Base-by-base conservation (phyloP, 2,329 filamentous ascomycete species). In the Colletotrichum euphorbiae region DNA sequence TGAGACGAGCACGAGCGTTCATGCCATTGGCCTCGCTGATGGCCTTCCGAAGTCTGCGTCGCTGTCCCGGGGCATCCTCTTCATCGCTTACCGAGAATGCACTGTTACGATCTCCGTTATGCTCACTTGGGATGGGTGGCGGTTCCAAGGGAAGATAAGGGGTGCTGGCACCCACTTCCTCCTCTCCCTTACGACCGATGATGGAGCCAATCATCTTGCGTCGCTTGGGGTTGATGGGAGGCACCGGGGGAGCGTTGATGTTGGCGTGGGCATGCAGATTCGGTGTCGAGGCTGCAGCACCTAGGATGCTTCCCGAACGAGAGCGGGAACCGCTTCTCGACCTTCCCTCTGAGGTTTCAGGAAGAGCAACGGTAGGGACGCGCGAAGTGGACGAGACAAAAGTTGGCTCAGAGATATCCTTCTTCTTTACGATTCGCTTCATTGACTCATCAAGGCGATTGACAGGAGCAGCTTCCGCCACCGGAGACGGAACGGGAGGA, bases 201-300 rank as follows among this genome's bases (percentile, higher is more conserved):
- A 82, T 69, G 3, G 77, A 76, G 24, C 77, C 79, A n/a, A 81
- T 74, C 1, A 80, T 75, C 9, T 81, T 82, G 60, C 84, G 82
- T 9, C 87, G 82, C 55, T 85, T 81, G 31, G 87, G 87, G 73
- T 89, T 89, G 74, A 89, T 86, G 2, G 87, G 86, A 2, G 87
- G 87, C 40, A 89, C 67, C 2, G 87, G 87, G 2, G 87, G 86
- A 2, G 78, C 80, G 28, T 73, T 65, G 17, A 74, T 72, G 11
- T 73, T 54, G 33, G 33, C 24, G 9, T 58, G 40, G 6, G 75
- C 74, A 52, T 80, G 79, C 46, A 81, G 70, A 66, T 80, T 80
- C 1, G 80, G 78, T 6, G 78, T 79, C 12, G 80, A 81, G 6
- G 73, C 74, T 1, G 78, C 72, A 9, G 73, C 72, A 1, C 72